Evolutionary conservation across 169 alveolate species (phyloP), one percentile per base, ranked within the genome.

Genomic region (Plasmodium coatneyi): DNA sequence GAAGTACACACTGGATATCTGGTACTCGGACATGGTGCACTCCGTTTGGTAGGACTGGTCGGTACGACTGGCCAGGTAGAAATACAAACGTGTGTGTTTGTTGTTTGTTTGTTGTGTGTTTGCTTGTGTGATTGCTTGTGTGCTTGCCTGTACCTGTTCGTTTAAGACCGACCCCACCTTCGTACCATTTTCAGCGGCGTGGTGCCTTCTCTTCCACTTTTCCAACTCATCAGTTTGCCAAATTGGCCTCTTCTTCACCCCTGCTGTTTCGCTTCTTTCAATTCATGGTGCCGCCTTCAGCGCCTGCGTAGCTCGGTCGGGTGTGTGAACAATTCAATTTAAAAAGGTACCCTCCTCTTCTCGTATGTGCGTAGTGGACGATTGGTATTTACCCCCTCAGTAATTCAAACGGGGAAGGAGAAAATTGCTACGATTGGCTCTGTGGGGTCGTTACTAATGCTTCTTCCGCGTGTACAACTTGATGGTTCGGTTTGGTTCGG

Each of bases 11-110:
- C 94, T 89, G 7, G 74, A 56, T 32, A 89, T 66, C 41, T 89
- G 79, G 49, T 89, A 89, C 82, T 89, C 94, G 10, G 94, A 89
- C 94, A 89, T 89, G 70, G 80, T 79, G 25, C 22, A 66, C 32
- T 60, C 5, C 36, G 14, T 5, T n/a, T 60, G 30, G 39, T 32
- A 32, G 39, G 39, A 3, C 1, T 32, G 32, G 34, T 1, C 5
- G 32, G 34, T 2, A 0, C 14, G 3, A 10, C 0, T 60, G 74
- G 74, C 10, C 28, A n/a, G 56, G 56, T 10, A 12, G 56, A 16
- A 46, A 12, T 12, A 46, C 56, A 12, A 12, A 9, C 52, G 12
- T 7, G 52, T 9, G 52, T 6, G 12, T 43, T 2, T 1, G 1
- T 6, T 32, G 3, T 32, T 3, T 32, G 39, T 32, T 1, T 32